phyloP scores from a whole-genome alignment of 2,329 filamentous ascomycete species.

The Ophiostoma populinum region DNA sequence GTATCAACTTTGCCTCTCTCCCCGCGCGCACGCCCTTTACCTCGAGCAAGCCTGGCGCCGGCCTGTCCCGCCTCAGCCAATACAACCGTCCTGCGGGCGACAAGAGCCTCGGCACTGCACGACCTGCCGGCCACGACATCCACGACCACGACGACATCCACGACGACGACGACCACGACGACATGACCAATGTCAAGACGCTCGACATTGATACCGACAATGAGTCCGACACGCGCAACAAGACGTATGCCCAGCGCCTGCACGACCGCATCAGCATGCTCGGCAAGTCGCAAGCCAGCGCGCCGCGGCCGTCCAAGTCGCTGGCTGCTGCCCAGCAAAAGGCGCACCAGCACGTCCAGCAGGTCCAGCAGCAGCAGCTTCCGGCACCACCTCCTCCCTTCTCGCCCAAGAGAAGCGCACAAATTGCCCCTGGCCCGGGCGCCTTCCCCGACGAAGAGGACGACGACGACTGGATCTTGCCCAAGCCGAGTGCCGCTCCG shows the following conservation, averaged over 20 bases:
- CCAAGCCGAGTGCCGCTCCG: slow-evolving; percentile 26
- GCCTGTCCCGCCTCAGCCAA: slow-evolving; percentile 59
- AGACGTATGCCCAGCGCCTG: slow-evolving; percentile 82
- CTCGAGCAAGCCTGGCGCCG: slow-evolving; percentile 68
- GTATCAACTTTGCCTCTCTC: slow-evolving; percentile 81
- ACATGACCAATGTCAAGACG: too few species aligned
- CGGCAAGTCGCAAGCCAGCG: slow-evolving; percentile 36
- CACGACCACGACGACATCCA: slow-evolving; percentile 27
- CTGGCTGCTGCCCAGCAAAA: slow-evolving; percentile 14
- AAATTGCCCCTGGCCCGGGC: slow-evolving; percentile 29
- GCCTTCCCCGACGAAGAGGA: slow-evolving; percentile 36
- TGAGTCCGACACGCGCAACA: slow-evolving; percentile 48
- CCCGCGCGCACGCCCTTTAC: slow-evolving; percentile 78
- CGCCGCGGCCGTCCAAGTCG: slow-evolving; percentile 30
- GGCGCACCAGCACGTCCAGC: slow-evolving; percentile 5
- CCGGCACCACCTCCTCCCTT: neutral
- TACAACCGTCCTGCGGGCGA: slow-evolving; percentile 57
- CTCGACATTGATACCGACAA: slow-evolving; percentile 28
- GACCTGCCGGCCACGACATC: slow-evolving; percentile 20
- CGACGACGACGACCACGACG: slow-evolving; percentile 32
- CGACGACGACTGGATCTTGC: slow-evolving; percentile 44
- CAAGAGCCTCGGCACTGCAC: slow-evolving; percentile 44
- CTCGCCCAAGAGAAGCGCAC: slow-evolving; percentile 3
- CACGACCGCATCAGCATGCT: slow-evolving; percentile 79
- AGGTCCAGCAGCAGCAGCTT: slow-evolving; percentile 10